Evolutionary conservation across 306 rosid species (phyloP), one percentile per base, ranked within the genome.

Genomic region (Vachellia collinsii): DNA sequence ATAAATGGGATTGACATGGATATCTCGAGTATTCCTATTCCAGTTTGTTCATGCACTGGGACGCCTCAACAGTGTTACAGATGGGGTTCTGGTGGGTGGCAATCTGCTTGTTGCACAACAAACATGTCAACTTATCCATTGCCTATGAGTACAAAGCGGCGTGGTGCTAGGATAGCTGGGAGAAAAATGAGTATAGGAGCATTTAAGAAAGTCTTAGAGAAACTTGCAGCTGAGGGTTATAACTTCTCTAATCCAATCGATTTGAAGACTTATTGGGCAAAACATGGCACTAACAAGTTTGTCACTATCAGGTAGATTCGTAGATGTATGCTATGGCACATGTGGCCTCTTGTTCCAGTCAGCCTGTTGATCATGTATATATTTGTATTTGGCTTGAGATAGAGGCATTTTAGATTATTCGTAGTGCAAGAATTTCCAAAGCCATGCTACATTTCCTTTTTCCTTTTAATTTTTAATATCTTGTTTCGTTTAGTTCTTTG

Each of bases 1-100:
- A 95, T 95, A 65, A 95, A 91, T 1, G 98, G 98, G 78, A 84
- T 95, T 41, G 91, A 85, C 62, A 82, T 95, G 94, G 98, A 95
- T 75, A 82, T 95, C 77, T 91, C 98, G 1, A 88, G 96, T 41
- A 90, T 95, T 46, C 97, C 99, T 2, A 91, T 89, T 77, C 99
- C 99, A 1, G 90, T 93, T 75, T 95, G 99, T 85, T 91, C 99
- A 0, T 95, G 99, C 86, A 95, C 99, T 12, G 99, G 98, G 63
- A 1, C 83, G 13, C 90, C 98, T 75, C 97, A 93, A 77, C 99
- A 95, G 69, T 93, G 99, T 81, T 95, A 95, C 61, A 85, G 96
- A 72, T 95, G 99, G 99, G 99, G 99, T 9, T 93, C 94, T 69
- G 99, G 99, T 42, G 98, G 99, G 19, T 95, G 99, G 99, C 99